Evolutionary conservation across 257 asterid species (phyloP).

Genomic region (Nicotiana tabacum): DNA sequence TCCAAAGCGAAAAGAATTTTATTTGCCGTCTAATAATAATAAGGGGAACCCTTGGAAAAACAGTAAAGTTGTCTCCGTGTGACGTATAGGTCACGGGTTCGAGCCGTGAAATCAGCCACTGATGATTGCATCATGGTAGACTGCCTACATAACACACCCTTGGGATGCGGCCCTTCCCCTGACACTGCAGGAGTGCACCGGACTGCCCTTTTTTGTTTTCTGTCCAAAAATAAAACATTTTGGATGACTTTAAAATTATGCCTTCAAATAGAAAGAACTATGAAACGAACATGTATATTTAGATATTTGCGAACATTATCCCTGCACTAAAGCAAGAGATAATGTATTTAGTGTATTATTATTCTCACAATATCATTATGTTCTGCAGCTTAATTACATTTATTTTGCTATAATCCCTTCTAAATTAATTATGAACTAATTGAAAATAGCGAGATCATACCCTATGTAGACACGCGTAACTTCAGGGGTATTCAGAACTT

Average conservation of each 20-base stretch:
- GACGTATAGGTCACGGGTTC: no score
- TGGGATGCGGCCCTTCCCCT: no score
- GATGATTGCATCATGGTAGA: no score
- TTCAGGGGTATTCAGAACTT: slow-evolving; percentile 93
- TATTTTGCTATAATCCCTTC: background rate
- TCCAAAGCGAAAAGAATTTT: background rate
- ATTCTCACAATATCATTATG: background rate
- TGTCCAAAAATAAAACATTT: background rate
- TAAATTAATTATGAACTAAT: background rate
- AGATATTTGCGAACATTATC: background rate
- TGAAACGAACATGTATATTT: background rate
- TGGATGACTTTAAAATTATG: background rate
- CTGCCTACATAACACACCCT: no score
- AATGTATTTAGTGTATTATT: background rate
- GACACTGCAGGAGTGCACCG: no score
- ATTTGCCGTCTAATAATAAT: no score
- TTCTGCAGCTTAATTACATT: background rate
- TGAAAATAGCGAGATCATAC: slow-evolving; percentile 28
- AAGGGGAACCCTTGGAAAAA: no score
- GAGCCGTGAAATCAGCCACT: no score
- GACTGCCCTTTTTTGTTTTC: background rate
- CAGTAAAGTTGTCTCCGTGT: no score
- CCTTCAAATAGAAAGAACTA: background rate
- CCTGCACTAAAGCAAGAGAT: background rate
- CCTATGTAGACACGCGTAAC: slow-evolving; percentile 93